phyloP scores from a whole-genome alignment of 202 grass and related monocot species.

The Panicum virgatum region DNA sequence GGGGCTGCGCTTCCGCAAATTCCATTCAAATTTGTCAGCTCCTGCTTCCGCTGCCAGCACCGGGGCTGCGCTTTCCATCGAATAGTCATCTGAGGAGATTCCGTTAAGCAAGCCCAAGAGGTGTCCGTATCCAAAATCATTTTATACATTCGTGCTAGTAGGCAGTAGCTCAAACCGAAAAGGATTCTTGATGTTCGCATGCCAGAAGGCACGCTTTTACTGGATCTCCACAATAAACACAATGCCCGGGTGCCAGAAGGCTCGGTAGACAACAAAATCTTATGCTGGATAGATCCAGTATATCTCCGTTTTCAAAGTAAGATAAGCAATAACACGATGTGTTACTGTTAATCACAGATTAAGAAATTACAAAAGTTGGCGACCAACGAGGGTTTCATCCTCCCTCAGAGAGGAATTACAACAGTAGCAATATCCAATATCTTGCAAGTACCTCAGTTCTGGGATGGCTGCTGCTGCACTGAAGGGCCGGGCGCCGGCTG shows the following conservation, averaged over 20 bases:
- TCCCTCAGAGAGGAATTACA: not conserved
- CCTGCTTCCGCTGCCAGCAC: not conserved
- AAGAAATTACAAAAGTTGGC: constrained; percentile 38
- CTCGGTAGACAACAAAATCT: constrained; percentile 18
- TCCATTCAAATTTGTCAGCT: not conserved
- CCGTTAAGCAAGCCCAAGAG: too few relatives aligned
- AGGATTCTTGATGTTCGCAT: too few relatives aligned
- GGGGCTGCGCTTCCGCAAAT: not conserved
- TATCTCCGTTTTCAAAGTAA: not conserved
- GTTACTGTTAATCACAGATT: constrained; percentile 36
- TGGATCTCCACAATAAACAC: not conserved
- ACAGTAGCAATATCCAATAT: not conserved
- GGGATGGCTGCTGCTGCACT: constrained; percentile 2
- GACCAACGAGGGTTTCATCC: not conserved
- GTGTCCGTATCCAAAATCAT: too few relatives aligned
- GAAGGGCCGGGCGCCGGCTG: not conserved
- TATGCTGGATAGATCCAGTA: constrained; percentile 22
- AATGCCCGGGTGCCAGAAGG: not conserved
- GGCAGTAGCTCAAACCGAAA: not conserved
- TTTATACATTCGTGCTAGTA: too few relatives aligned
- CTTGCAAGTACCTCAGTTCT: constrained; percentile 34
- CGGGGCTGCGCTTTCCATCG: not conserved
- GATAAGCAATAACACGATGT: constrained; percentile 21
- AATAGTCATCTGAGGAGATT: too few relatives aligned
- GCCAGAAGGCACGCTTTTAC: not conserved